phyloP scores from a whole-genome alignment of 2,329 filamentous ascomycete species.

The Colletotrichum liaoningense region DNA sequence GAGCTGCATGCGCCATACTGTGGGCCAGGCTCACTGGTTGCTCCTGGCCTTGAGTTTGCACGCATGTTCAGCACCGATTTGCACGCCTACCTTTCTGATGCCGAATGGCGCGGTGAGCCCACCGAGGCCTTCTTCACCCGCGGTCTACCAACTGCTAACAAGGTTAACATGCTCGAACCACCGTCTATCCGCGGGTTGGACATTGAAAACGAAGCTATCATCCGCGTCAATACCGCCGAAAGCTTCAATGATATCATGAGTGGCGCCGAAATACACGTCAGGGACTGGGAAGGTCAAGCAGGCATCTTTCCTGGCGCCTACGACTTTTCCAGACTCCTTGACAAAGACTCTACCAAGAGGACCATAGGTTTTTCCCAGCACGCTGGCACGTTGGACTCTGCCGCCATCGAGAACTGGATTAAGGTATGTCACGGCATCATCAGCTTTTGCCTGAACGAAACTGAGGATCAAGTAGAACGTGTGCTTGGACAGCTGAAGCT shows the following conservation, averaged over 20 bases:
- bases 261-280: neutral
- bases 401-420: slow-evolving; percentile 13
- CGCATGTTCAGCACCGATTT: neutral
- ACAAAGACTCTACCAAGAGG: neutral
- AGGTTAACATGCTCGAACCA: neutral
- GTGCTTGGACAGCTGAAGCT: neutral
- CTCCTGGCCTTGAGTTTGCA: slow-evolving; percentile 20
- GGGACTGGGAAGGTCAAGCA: neutral
- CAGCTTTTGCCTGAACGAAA: slow-evolving; percentile 6
- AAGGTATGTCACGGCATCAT: slow-evolving; percentile 16
- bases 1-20: slow-evolving; percentile 9
- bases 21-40: neutral
- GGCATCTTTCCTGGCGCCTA: neutral
- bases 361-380: slow-evolving; percentile 18
- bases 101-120: neutral
- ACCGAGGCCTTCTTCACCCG: neutral
- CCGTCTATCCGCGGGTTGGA: neutral
- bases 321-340: slow-evolving; percentile 7
- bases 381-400: slow-evolving; percentile 16
- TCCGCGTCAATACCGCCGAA: neutral
- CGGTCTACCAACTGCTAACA: neutral
- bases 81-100: neutral
- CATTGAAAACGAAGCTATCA: neutral
- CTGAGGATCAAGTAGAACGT: neutral
- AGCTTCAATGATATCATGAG: neutral